Evolutionary conservation across 176 grass and related monocot genomes (phyloP), one percentile per base, ranked within the genome.

Genomic region (Triticum monococcum): DNA sequence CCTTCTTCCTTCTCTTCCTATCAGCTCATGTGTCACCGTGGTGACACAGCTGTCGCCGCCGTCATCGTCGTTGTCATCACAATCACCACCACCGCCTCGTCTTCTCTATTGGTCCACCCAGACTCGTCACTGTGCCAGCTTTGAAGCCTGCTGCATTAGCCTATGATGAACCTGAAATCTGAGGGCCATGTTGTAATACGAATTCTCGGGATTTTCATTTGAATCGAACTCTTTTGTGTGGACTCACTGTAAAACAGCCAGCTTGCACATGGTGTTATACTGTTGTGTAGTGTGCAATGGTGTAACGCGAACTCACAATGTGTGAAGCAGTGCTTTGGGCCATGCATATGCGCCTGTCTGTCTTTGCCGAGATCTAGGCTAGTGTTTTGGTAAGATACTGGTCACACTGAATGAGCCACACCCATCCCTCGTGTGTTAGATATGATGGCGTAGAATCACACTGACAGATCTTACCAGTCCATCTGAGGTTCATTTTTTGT

Each of bases 101-200:
- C 41, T 24, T n/a, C 9, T 9, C 22, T 36, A 3, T 62, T 8
- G 4, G 33, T 72, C 38, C 59, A 54, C 62, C 12, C 4, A 64
- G 45, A 79, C 59, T 18, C 41, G 25, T 68, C 26, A 36, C 5
- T 57, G 80, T 91, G 59, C 89, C 85, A 91, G 75, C 59, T 50
- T 75, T 60, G 80, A 61, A 79, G 67, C 43, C 54, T 5, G 7
- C 74, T 43, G 66, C 74, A 67, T 74, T 67, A 72, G 25, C 74
- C 32, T 83, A 16, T 17, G 65, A 66, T 59, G 73, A 64, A 45
- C 83, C 31, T 22, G 17, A 77, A 77, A 32, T 77, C 73, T 77
- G 46, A 77, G 46, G 46, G 45, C 25, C 73, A 52, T 76, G 28
- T 46, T 18, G 7, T 16, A 50, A 30, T 17, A 18, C 6, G 16